A percentile compares a stretch with the other conserved stretches of the same genome.
phyloP scores from a whole-genome alignment of 2,329 filamentous ascomycete genomes.

The Magnaporthiopsis incrustans region DNA sequence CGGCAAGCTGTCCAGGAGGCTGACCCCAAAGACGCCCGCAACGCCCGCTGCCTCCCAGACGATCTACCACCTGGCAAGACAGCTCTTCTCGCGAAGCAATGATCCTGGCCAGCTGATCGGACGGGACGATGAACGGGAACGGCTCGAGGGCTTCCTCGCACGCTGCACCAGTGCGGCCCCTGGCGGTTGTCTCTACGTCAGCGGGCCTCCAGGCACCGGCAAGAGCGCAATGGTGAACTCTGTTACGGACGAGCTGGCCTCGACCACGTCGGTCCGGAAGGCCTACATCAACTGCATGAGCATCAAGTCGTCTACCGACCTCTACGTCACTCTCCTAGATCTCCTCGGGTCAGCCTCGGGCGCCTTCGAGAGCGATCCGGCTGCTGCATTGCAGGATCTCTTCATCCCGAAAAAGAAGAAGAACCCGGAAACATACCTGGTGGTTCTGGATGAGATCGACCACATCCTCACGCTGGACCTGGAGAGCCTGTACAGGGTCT shows the following conservation, averaged over 20 bases:
- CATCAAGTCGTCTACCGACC: conserved; percentile 77
- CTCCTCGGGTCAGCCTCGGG: conserved; percentile 51
- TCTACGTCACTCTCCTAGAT: conserved; percentile 72
- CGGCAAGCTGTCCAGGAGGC: conserved; percentile 66
- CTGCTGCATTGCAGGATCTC: conserved; percentile 58
- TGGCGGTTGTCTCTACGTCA: conserved; percentile 86
- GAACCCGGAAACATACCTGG: conserved; percentile 59
- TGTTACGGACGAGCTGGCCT: conserved; percentile 54
- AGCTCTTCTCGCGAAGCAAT: conserved; percentile 75
- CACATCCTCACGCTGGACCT: conserved; percentile 83
- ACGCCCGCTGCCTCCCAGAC: conserved; percentile 64
- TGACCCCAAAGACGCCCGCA: conserved; percentile 67
- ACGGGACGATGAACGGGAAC: conserved; percentile 58
- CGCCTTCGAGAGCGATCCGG: conserved; percentile 57
- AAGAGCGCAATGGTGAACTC: conserved; percentile 92
- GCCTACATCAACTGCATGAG: conserved; percentile 96
- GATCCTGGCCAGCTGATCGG: conserved; percentile 70
- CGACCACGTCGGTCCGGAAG: conserved; percentile 49
- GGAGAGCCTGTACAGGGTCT: conserved; percentile 85
- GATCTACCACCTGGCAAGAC: conserved; percentile 78
- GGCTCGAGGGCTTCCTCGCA: conserved; percentile 62
- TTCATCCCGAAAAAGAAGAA: conserved; percentile 59
- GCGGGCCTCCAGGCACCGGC: conserved; percentile 89
- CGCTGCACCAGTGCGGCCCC: conserved; percentile 50
- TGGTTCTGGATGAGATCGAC: conserved; percentile 92